Evolutionary conservation across 2,329 filamentous ascomycete species (phyloP), one percentile per base, ranked within the genome.

Genomic region (Sordariomycetes sp.): DNA sequence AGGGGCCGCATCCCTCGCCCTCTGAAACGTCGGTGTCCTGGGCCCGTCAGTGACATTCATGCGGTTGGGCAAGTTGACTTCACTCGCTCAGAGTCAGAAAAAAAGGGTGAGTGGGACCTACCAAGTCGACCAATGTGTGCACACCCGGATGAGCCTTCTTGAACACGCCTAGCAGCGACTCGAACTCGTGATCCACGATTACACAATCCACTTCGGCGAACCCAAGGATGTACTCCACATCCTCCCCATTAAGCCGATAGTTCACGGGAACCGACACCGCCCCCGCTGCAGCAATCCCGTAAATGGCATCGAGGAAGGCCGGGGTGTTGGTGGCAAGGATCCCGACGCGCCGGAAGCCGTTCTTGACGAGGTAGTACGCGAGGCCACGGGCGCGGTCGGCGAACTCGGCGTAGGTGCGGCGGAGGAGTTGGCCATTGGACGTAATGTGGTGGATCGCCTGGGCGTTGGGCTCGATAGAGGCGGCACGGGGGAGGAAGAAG

Each of bases 321-420:
- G 94, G 94, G 1, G 94, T 99, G 68, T 99, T 99, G 2, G 94
- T 89, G 10, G 84, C 85, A 12, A 99, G 76, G 53, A 99, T 85
- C 7, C 94, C 94, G 6, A 97, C 87, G 59, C 88, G 80, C 65
- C 82, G 86, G 65, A 82, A 84, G 4, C 80, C 78, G 66, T 88
- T 82, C 68, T 88, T 89, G 63, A 81, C 80, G 58, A 99, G 68
- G 68, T 87, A 97, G 71, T 95, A 97, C 15, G 90, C 91, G 20
- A 99, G 74, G 0, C 92, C 94, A 50, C 89, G 76, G 2, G 91
- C 89, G 51, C 94, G 88, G 66, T 96, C 89, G 17, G 94, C 88
- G 59, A 90, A 84, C 65, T 94, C 86, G 59, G 77, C 75, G 68
- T 99, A 99, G 2, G 81, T 86, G 59, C 91, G 82, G 36, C 87